Percentiles rank a stretch among this genome's conserved stretches.
Evolutionary conservation across 192 early-diverging fungal species (phyloP).

Genomic region (Coemansia sp.): DNA sequence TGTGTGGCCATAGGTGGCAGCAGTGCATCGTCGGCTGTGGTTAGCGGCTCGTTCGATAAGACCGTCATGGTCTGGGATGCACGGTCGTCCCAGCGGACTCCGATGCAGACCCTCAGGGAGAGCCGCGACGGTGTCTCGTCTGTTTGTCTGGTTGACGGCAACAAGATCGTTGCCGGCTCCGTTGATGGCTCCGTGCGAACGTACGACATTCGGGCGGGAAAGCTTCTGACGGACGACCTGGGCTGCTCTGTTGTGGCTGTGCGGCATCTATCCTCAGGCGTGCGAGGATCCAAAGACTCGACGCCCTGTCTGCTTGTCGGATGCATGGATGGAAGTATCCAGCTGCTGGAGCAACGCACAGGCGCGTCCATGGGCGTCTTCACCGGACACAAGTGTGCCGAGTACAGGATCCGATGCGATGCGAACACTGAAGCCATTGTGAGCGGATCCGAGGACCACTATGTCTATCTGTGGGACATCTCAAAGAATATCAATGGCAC

Average conservation of each 20-base stretch:
- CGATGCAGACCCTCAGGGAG: slow-evolving; percentile 83
- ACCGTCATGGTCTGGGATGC: slow-evolving; percentile 57
- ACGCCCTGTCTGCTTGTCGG: slow-evolving; percentile 73
- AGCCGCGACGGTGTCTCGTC: slow-evolving; percentile 85
- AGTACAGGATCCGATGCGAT: slow-evolving; percentile 75
- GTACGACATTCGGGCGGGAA: slow-evolving; percentile 84
- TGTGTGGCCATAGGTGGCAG: slow-evolving; percentile 70
- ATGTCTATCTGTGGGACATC: slow-evolving; percentile 84
- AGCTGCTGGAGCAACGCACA: slow-evolving; percentile 75
- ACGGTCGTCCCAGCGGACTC: slow-evolving; percentile 45
- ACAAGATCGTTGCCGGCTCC: slow-evolving; percentile 78
- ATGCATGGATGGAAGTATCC: slow-evolving; percentile 75
- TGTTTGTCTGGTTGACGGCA: slow-evolving; percentile 62
- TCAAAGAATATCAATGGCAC: slow-evolving; percentile 55
- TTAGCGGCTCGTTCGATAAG: slow-evolving; percentile 73
- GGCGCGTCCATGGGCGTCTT: slow-evolving; percentile 75
- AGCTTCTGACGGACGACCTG: slow-evolving; percentile 68
- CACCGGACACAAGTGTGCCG: slow-evolving; percentile 75
- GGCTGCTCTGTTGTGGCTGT: slow-evolving; percentile 81
- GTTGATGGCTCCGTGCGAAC: slow-evolving; percentile 81
- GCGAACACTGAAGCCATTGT: slow-evolving; percentile 74
- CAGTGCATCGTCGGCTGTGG: slow-evolving; percentile 63
- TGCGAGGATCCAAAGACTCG: slow-evolving; percentile 60
- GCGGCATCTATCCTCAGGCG: neutral
- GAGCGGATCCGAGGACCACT: slow-evolving; percentile 89